Evolutionary conservation across 768 basidiomycete genomes (phyloP).

Genomic region (Suillus discolor): DNA sequence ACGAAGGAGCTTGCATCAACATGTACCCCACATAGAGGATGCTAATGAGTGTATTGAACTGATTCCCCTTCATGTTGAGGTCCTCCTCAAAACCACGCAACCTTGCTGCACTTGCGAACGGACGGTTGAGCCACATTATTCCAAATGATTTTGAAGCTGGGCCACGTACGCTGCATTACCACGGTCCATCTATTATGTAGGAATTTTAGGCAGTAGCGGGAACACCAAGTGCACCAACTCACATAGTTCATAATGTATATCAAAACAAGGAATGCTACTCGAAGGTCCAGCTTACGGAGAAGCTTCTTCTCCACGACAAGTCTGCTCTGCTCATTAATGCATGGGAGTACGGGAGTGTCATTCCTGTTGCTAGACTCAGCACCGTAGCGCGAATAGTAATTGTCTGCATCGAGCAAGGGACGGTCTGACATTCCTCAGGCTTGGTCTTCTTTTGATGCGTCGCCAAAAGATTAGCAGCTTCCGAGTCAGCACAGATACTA

Average conservation of each 20-base stretch:
- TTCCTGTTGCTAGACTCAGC: neutral
- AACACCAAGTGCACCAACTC: constrained; percentile 16
- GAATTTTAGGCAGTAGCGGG: constrained; percentile 5
- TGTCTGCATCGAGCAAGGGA: neutral
- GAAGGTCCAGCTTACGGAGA: constrained; percentile 43
- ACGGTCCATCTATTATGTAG: constrained; percentile 58
- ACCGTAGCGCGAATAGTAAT: neutral
- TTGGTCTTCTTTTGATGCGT: neutral
- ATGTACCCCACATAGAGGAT: constrained; percentile 72
- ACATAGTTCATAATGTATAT: constrained; percentile 53
- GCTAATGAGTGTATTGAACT: constrained; percentile 70
- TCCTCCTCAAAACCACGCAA: constrained; percentile 70
- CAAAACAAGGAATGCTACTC: constrained; percentile 46
- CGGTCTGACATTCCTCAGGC: neutral
- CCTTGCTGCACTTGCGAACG: constrained; percentile 58
- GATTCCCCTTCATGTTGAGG: constrained; percentile 54
- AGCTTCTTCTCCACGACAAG: constrained; percentile 47
- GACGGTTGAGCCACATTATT: neutral
- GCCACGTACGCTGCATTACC: constrained; percentile 61
- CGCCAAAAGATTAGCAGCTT: neutral
- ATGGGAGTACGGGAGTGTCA: neutral
- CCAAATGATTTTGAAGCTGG: neutral
- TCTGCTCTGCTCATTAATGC: constrained; percentile 24
- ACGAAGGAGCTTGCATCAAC: constrained; percentile 77
- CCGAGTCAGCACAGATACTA: neutral